Base-by-base conservation (phyloP, 78 protist species). In the Dictyostelium discoideum region DNA sequence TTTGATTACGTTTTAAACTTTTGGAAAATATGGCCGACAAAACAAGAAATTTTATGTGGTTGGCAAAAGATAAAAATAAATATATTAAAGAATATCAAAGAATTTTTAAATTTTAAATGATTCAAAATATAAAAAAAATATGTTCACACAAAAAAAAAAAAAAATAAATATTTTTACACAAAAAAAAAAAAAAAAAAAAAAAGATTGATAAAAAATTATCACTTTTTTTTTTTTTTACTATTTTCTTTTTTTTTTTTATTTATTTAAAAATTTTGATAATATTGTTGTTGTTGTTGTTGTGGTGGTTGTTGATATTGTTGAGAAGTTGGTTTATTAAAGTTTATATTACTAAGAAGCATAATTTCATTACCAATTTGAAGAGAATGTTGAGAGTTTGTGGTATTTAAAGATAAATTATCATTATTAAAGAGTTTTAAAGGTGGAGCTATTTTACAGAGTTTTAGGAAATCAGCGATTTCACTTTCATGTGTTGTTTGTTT, bases 391-490 rank as follows among this genome's bases (percentile, higher is more conserved):
- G 86, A 48, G 60, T 81, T 29, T 14, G 44, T 8, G 2, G 37
- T 10, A 46, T 80, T 48, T 40, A 22, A 8, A 11, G 46, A 39
- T 40, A 13, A 18, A 40, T 42, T 26, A 16, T 84, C 77, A 5
- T 37, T 69, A 11, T 82, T 80, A 40, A 90, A 90, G 2, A 90
- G 74, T 32, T 90, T 90, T 69, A 90, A 80, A 50, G 95, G 87
- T 82, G 95, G 95, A 10, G 89, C 95, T 29, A 90, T 77, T 73
- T 90, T 80, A 82, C 95, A 90, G 6, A 90, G 88, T 82, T 85
- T 63, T 67, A 90, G 48, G 76, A 90, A 90, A 16, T 90, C 95
- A 37, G 83, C 83, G 16, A 90, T 80, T 24, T 87, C 93, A 79
- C 86, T 87, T 37, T 84, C 87, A 6, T 50, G 65, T 3, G 57